Evolutionary conservation across 768 basidiomycete genomes (phyloP).

Genomic region (Serendipita sp.): DNA sequence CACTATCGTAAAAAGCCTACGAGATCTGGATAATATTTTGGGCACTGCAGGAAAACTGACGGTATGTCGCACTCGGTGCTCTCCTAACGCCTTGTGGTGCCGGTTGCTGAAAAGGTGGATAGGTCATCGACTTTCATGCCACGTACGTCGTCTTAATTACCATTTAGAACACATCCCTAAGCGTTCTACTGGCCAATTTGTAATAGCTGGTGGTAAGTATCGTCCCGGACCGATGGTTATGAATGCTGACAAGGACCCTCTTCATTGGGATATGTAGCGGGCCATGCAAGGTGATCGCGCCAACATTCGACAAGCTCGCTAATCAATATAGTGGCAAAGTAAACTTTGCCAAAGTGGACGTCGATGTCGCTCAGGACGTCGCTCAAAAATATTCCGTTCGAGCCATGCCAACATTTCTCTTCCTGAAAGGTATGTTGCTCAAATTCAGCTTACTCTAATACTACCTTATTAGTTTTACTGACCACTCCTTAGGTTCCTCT

Average conservation of each 20-base stretch:
- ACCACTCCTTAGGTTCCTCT: neutral
- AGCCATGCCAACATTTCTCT: neutral
- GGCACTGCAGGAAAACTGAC: neutral
- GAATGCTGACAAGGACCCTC: neutral
- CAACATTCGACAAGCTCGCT: slow-evolving; percentile 1
- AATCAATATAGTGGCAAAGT: neutral
- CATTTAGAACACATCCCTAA: neutral
- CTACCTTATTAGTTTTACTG: neutral
- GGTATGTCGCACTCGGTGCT: neutral
- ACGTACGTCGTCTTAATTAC: neutral
- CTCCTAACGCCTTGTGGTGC: no score
- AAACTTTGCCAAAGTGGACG: slow-evolving; percentile 4
- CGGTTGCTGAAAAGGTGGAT: no score
- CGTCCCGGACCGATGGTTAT: neutral
- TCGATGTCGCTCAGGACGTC: neutral
- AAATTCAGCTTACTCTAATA: neutral
- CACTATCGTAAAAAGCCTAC: neutral
- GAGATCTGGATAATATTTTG: neutral
- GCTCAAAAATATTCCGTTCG: neutral
- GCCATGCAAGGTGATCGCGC: slow-evolving; percentile 5
- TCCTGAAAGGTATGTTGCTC: neutral
- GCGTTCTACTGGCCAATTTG: neutral
- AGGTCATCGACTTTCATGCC: slow-evolving; percentile 5
- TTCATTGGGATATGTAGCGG: neutral
- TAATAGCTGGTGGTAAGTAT: neutral